Evolutionary conservation across 352 stramenopile genomes (phyloP).

Genomic region (Globisporangium cylindrosporum): DNA sequence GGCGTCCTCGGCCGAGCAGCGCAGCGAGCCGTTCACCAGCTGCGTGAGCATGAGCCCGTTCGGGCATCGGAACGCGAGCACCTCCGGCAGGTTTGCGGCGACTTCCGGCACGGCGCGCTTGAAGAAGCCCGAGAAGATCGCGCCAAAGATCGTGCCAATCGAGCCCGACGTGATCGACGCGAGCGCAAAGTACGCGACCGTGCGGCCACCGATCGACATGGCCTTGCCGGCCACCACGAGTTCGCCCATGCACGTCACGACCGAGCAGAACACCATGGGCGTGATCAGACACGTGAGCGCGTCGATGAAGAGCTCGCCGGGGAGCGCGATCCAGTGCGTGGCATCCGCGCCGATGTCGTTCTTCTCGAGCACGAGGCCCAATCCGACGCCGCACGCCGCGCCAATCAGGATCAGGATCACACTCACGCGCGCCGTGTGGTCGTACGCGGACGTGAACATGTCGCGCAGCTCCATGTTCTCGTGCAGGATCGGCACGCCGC

Average conservation of each 20-base stretch:
- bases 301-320: slow-evolving; percentile 36
- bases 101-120: not conserved
- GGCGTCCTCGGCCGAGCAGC: slow-evolving; percentile 34
- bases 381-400: slow-evolving; percentile 20
- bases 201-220: slow-evolving; percentile 31
- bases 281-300: slow-evolving; percentile 48
- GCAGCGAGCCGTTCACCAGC: slow-evolving; percentile 30
- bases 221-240: slow-evolving; percentile 34
- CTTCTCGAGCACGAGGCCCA: slow-evolving; percentile 29
- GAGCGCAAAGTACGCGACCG: slow-evolving; percentile 26
- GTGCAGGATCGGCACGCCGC: slow-evolving; percentile 5
- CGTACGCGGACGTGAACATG: slow-evolving; percentile 18
- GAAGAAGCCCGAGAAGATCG: slow-evolving; percentile 29
- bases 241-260: slow-evolving; percentile 33
- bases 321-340: slow-evolving; percentile 29
- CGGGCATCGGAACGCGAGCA: slow-evolving; percentile 45
- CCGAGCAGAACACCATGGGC: slow-evolving; percentile 40
- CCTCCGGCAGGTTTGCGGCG: slow-evolving; percentile 14
- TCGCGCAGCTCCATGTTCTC: slow-evolving; percentile 17
- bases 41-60: slow-evolving; percentile 42
- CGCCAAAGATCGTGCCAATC: slow-evolving; percentile 30
- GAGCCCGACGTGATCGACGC: slow-evolving; percentile 29
- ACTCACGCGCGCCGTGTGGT: slow-evolving; percentile 18
- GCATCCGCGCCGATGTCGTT: slow-evolving; percentile 18
- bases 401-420: slow-evolving; percentile 23